Evolutionary conservation across 1,284 basidiomycete genomes (phyloP).

Genomic region (Moesziomyces aphidis): DNA sequence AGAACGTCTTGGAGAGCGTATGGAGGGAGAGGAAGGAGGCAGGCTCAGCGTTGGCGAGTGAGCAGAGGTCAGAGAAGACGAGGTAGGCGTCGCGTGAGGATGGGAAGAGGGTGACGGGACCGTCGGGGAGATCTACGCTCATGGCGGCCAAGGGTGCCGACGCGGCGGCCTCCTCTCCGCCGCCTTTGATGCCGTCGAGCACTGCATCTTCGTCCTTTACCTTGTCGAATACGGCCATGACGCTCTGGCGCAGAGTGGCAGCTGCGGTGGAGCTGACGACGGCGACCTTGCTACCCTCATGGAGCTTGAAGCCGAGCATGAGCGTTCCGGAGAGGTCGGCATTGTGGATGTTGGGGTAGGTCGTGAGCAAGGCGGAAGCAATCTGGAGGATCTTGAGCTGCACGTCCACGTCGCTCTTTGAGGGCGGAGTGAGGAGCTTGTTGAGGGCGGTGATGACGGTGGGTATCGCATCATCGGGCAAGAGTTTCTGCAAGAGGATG

Average conservation of each 20-base stretch:
- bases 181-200: constrained; percentile 58
- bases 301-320: constrained; percentile 90
- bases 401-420: constrained; percentile 60
- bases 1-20: constrained; percentile 91
- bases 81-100: constrained; percentile 90
- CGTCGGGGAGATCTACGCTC: constrained; percentile 58
- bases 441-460: constrained; percentile 51
- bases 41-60: constrained; percentile 71
- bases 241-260: constrained; percentile 92
- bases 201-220: constrained; percentile 80
- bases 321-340: constrained; percentile 72
- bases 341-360: constrained; percentile 58
- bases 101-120: constrained; percentile 74
- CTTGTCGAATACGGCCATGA: constrained; percentile 98
- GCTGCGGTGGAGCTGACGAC: constrained; percentile 98
- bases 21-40: constrained; percentile 86
- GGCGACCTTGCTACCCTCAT: constrained; percentile 87
- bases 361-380: constrained; percentile 57
- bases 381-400: constrained; percentile 66
- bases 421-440: constrained; percentile 49
- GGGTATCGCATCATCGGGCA: constrained; percentile 37
- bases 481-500: constrained; percentile 85
- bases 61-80: constrained; percentile 61
- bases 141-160: constrained; percentile 60
- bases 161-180: constrained; percentile 62